phyloP scores from a whole-genome alignment of 139 green algal genomes.

The Chloropicon primus region DNA sequence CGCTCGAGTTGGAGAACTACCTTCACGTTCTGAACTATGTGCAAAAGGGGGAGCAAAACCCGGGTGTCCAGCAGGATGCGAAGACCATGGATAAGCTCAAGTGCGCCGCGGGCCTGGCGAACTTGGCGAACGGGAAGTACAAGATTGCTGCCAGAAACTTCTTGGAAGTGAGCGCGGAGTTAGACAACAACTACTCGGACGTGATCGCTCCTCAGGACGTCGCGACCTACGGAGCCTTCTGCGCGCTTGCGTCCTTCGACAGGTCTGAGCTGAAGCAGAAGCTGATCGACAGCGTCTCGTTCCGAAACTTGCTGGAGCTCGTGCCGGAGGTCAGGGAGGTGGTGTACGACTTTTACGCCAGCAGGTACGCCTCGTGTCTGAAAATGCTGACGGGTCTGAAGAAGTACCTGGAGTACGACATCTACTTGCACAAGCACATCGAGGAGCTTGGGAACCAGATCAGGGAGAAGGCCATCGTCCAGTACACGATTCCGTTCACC shows the following conservation, averaged over 20 bases:
- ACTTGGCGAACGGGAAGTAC: conserved; percentile 55
- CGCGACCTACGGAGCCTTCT: conserved; percentile 73
- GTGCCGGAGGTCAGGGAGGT: conserved; percentile 74
- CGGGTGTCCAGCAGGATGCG: conserved; percentile 27
- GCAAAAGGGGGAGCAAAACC: conserved; percentile 58
- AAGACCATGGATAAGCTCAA: conserved; percentile 44
- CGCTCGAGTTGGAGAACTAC: conserved; percentile 66
- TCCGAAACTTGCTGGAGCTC: conserved; percentile 81
- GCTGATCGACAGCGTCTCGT: conserved; percentile 64
- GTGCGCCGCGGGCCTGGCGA: conserved; percentile 38
- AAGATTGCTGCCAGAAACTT: conserved; percentile 57
- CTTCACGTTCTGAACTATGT: conserved; percentile 79
- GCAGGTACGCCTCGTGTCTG: conserved; percentile 61
- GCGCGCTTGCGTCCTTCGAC: conserved; percentile 71
- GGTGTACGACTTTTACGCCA: conserved; percentile 65
- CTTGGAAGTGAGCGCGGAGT: conserved; percentile 39
- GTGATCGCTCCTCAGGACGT: conserved; percentile 69
- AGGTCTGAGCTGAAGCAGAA: conserved; percentile 47
- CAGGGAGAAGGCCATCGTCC: conserved; percentile 60
- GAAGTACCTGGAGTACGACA: conserved; percentile 50
- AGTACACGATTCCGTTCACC: conserved; percentile 76
- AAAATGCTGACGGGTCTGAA: conserved; percentile 40
- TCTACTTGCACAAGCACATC: conserved; percentile 59
- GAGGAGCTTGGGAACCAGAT: conserved; percentile 20
- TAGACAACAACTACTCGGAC: conserved; percentile 57